Base-by-base conservation (phyloP, 2,329 filamentous ascomycete genomes). In the Aureobasidium sp. region DNA sequence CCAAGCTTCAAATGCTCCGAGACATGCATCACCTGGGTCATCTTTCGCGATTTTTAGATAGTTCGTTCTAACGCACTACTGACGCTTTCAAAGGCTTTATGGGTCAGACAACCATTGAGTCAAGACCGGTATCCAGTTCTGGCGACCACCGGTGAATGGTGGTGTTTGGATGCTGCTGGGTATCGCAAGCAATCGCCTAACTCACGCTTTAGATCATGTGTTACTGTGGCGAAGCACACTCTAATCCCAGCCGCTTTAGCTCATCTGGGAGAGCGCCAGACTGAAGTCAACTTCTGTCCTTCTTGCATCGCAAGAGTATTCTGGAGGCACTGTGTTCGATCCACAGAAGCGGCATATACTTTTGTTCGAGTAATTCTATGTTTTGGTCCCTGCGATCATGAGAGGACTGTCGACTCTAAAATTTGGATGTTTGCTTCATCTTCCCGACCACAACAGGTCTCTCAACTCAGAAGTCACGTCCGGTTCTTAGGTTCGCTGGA, bases 221-320 rank as follows among this genome's bases (percentile, higher is more conserved):
- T n/a, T n/a, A n/a, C n/a, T n/a, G n/a, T n/a, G n/a, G n/a, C n/a
- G n/a, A 21, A 21, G 21, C 21, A 21, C 21, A 21, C 21, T 16
- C 30, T 3, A 3, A 9, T 9, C 47, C 13, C 25, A n/a, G 59
- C 59, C 37, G 59, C 59, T 61, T 61, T 61, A 61, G 59, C 59
- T 61, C 59, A 61, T 48, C 42, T 61, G 59, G 59, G 59, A 62
- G 61, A 62, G 61, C 61, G 61, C 61, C 61, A 62, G 61, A 62
- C 61, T 62, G 61, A 62, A 62, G 61, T 62, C 36, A 45, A 49
- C 54, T 53, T 62, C 34, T 34, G 52, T 44, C 44, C 13, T 11
- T 55, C 15, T 48, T 29, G 13, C 2, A 8, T 25, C 41, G 13
- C 7, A 34, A 32, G 13, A 54, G 59, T 48, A 30, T 47, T 61